A percentile compares a stretch with the other conserved stretches of the same genome.
These are phyloP conservation scores for Acer saccharum DNA, from an alignment of 345 rosid species.

Conservation along the genomic window DNA sequence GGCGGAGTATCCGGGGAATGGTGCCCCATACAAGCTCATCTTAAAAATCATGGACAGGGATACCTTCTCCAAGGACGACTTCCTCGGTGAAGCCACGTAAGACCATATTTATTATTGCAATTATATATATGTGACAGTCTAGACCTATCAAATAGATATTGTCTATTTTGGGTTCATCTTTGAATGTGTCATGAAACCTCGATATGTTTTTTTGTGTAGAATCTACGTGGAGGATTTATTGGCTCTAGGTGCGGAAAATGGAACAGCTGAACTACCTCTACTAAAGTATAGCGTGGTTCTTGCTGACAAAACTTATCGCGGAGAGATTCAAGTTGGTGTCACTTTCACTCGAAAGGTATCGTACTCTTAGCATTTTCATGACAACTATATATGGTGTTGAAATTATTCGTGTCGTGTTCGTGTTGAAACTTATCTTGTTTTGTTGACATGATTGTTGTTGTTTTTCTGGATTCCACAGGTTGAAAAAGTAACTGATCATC, in stretches of 20 bases:
- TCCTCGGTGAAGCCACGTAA: constrained; percentile 74
- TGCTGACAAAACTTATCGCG: constrained; percentile 48
- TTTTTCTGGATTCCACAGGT: constrained; percentile 29
- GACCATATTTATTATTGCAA: constrained; percentile 2
- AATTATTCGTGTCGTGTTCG: background rate
- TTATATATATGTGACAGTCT: too few relatives aligned
- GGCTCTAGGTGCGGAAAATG: constrained; percentile 72
- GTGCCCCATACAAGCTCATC: constrained; percentile 53
- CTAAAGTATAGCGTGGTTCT: constrained; percentile 54
- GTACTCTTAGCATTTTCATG: too few relatives aligned
- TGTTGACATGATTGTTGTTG: background rate
- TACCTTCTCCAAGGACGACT: constrained; percentile 72
- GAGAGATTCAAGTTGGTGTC: constrained; percentile 74
- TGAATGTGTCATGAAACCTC: too few relatives aligned
- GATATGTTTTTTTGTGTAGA: constrained; percentile 26
- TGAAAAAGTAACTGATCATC: constrained; percentile 27
- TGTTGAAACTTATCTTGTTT: background rate
- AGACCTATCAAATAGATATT: background rate
- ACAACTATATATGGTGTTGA: too few relatives aligned
- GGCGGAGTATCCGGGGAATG: constrained; percentile 80
- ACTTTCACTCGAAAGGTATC: constrained; percentile 51
- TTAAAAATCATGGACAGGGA: constrained; percentile 88
- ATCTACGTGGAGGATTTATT: constrained; percentile 73
- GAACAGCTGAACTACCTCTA: constrained; percentile 58
- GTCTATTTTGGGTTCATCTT: background rate